phyloP scores from a whole-genome alignment of 208 protist species.

The Leishmania guyanensis region DNA sequence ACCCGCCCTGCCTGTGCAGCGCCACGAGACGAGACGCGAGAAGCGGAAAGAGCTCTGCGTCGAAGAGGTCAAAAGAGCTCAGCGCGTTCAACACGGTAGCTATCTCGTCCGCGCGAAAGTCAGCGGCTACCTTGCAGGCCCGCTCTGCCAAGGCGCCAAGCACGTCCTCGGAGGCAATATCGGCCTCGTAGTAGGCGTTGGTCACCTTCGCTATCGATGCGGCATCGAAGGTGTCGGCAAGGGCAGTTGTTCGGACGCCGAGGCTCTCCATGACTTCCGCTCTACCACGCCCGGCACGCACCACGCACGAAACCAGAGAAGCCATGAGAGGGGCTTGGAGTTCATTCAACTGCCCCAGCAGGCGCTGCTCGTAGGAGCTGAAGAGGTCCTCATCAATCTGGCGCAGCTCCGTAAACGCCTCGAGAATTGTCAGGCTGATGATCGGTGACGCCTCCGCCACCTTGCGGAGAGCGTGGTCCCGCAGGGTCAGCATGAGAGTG shows the following conservation, averaged over 20 bases:
- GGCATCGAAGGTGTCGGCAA: constrained; percentile 72
- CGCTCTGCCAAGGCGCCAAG: constrained; percentile 87
- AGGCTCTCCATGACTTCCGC: constrained; percentile 56
- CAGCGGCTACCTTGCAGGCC: constrained; percentile 72
- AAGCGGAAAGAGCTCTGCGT: constrained; percentile 89
- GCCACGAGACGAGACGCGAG: constrained; percentile 72
- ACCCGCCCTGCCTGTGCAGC: constrained; percentile 58
- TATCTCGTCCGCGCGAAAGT: constrained; percentile 84
- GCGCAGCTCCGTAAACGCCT: constrained; percentile 79
- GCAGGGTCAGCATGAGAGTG: constrained; percentile 72
- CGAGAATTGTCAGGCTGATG: constrained; percentile 79
- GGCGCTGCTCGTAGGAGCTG: constrained; percentile 61
- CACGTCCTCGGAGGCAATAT: constrained; percentile 74
- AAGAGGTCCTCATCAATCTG: constrained; percentile 83
- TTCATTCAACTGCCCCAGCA: constrained; percentile 57
- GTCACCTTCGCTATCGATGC: constrained; percentile 76
- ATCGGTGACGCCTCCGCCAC: constrained; percentile 47
- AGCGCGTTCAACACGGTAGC: constrained; percentile 68
- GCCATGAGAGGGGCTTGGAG: constrained; percentile 71
- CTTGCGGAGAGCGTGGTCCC: constrained; percentile 70
- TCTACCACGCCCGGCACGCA: constrained; percentile 50
- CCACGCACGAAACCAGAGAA: constrained; percentile 65
- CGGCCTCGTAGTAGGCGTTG: constrained; percentile 74
- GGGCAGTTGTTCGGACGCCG: constrained; percentile 53
- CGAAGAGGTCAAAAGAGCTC: constrained; percentile 88